Evolutionary conservation across 2,329 filamentous ascomycete genomes (phyloP).

Genomic region (Chalaropsis ovoidea): DNA sequence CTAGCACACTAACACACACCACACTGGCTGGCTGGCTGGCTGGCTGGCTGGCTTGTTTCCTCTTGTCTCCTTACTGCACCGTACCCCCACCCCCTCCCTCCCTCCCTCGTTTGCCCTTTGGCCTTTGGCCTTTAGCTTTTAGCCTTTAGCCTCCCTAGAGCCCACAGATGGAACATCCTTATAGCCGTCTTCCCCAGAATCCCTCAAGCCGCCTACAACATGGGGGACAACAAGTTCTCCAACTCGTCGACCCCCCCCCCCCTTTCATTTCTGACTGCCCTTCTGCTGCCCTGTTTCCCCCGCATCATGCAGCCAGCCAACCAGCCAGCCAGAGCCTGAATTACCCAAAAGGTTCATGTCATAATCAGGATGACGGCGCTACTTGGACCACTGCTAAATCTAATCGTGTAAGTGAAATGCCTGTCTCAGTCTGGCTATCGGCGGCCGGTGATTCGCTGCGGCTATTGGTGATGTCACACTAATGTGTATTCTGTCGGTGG

Average conservation of each 20-base stretch:
- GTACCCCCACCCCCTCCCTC: background rate
- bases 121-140: background rate
- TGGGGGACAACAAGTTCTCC: background rate
- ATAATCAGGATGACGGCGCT: background rate
- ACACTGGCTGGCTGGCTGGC: too few species aligned
- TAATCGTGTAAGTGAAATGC: conserved; percentile 12
- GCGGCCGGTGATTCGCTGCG: conserved; percentile 6
- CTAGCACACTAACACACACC: too few species aligned
- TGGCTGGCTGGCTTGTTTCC: background rate
- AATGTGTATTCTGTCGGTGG: background rate
- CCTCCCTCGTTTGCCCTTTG: too few species aligned
- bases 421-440: background rate
- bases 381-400: background rate
- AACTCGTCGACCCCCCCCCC: background rate
- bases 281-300: background rate
- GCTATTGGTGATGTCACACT: background rate
- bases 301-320: background rate
- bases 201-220: background rate
- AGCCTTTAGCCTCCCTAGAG: background rate
- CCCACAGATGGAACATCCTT: background rate
- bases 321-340: background rate
- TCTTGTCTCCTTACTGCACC: background rate
- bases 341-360: background rate
- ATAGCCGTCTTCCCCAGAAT: background rate
- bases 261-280: background rate